Conservation (phyloP, 495 filamentous ascomycete species). For the Choiromyces venosus region DNA sequence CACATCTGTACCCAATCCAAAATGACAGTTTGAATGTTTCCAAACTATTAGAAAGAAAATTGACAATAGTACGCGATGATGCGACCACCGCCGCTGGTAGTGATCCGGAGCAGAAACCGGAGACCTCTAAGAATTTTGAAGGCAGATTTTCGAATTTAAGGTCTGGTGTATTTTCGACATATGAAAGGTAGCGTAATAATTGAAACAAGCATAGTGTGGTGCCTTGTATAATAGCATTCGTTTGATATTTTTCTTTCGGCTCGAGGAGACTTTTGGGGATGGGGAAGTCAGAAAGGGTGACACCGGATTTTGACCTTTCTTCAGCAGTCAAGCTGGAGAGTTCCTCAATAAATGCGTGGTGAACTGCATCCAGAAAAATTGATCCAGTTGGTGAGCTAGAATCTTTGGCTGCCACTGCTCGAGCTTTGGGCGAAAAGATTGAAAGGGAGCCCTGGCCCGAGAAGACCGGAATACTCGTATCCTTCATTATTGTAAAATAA, state of each 20-base stretch:
- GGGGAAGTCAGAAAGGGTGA: conserved; percentile 25
- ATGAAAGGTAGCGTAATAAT: conserved; percentile 30
- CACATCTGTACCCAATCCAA: conserved; percentile 34
- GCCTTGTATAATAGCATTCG: conserved; percentile 26
- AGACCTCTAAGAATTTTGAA: conserved; percentile 23
- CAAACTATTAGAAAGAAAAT: conserved; percentile 27
- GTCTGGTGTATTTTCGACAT: conserved; percentile 23
- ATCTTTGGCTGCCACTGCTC: conserved; percentile 22
- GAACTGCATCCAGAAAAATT: conserved; percentile 21
- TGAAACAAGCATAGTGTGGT: conserved; percentile 23
- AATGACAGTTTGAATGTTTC: conserved; percentile 29
- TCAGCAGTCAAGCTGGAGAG: conserved; percentile 23
- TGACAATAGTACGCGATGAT: conserved; percentile 17
- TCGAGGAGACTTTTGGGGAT: conserved; percentile 18
- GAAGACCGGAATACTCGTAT: conserved; percentile 26
- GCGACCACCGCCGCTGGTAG: conserved; percentile 28
- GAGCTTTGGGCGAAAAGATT: conserved; percentile 28
- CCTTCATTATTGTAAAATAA: conserved; percentile 10
- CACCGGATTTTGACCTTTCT: conserved; percentile 7
- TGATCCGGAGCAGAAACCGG: conserved; percentile 33
- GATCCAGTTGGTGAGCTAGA: conserved; percentile 21
- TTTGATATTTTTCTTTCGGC: conserved; percentile 26
- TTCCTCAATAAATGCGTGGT: conserved; percentile 26
- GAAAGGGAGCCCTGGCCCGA: conserved; percentile 30
- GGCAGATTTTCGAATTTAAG: conserved; percentile 18